Base-by-base conservation (phyloP, 2,329 filamentous ascomycete genomes). In the Aureobasidium leucospermi region DNA sequence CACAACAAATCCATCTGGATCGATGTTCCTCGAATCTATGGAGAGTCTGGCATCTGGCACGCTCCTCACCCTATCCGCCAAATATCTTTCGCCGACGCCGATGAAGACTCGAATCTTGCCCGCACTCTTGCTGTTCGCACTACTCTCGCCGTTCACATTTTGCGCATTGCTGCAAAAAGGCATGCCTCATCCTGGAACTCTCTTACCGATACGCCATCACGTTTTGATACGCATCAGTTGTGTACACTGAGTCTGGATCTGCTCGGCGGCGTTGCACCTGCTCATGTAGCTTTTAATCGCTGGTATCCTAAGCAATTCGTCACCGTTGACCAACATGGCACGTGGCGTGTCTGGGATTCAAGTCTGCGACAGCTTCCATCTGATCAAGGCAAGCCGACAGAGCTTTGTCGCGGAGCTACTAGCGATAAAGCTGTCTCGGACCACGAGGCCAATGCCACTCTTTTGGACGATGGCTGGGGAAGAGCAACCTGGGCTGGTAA, bases 311-410 rank as follows among this genome's bases (percentile, higher is more conserved):
- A 83, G 1, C 85, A 88, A 65, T 73, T 91, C 56, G 85, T 79
- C 15, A 75, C 90, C 29, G 76, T 91, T 16, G 86, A 91, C 65
- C 77, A 83, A 55, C 74, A 74, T 36, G 87, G 87, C 1, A 76
- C 75, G 60, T 92, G 88, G 88, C 84, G 76, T 45, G 70, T 90
- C 4, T 90, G 86, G 84, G 79, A 87, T 23, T 47, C 36, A 11
- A 55, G 38, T 34, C 42, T 43, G 3, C 34, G 9, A 34, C 31
- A 45, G 23, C 28, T 48, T 13, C 42, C 32, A 4, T 46, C 55
- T 43, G 46, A 43, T 13, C 23, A 41, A 13, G 45, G 43, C 6
- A 57, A 60, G 19, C 45, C 61, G 11, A 42, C 38, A 5, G 36
- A 59, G 23, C 43, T 63, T 13, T 47, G 45, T 19, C 23, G n/a